Base-by-base conservation (phyloP, 75 land plant species). In the Adiantum capillusveneris region DNA sequence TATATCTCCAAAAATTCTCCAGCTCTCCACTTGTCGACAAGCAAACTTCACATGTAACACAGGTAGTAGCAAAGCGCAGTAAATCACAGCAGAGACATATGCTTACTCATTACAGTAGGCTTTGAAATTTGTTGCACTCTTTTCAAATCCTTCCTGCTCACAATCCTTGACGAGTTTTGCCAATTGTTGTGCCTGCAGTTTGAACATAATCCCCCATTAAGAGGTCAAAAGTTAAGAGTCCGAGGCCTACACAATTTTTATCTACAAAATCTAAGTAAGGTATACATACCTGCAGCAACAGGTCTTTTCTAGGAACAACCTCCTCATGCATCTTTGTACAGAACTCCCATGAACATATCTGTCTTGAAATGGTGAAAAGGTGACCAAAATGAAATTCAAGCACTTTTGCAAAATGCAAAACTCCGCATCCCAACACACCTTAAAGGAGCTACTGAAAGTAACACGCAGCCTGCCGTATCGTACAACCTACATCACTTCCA, bases 311-410 rank as follows among this genome's bases (percentile, higher is more conserved):
- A 18, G 77, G 77, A 20, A 74, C 77, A 29, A 74, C 74, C 53
- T 74, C 77, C 48, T 74, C 74, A 54, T 74, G 77, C 12, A 24
- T 48, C 50, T 62, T 74, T 44, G 77, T 64, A 48, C 77, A 74
- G 41, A 74, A 74, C 44, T 74, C 77, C 77, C 77, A 74, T 9
- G 77, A 57, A 19, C 34, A 65, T 17, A 74, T 74, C 76, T 74
- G 67, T n/a, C 19, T 17, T 28, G 20, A 2, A 29, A 50, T n/a
- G 22, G 37, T 34, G n/a, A n/a, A n/a, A n/a, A n/a, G n/a, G n/a
- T n/a, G n/a, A n/a, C n/a, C n/a, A n/a, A n/a, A n/a, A n/a, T n/a
- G n/a, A n/a, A n/a, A n/a, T n/a, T n/a, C n/a, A n/a, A n/a, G n/a
- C n/a, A n/a, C n/a, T n/a, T 43, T 1, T 19, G 25, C 25, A 43